Evolutionary conservation across 495 filamentous ascomycete species (phyloP).

Genomic region (Podospora sp.): DNA sequence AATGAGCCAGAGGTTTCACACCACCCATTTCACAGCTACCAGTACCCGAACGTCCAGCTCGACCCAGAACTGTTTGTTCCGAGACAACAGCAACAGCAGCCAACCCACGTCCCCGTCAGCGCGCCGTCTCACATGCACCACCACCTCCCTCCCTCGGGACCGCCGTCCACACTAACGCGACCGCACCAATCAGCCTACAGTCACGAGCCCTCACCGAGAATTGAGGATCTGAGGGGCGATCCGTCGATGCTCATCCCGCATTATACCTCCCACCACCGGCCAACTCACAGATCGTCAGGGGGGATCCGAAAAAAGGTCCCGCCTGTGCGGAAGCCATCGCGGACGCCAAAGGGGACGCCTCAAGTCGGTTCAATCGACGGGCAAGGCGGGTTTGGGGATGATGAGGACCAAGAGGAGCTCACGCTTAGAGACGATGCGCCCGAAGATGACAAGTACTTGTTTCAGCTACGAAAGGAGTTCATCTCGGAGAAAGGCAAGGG

Average conservation of each 20-base stretch:
- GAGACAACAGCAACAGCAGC: constrained; percentile 13
- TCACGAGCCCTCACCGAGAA: constrained; percentile 23
- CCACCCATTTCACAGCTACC: constrained; percentile 31
- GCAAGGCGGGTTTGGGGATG: background rate
- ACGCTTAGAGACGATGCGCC: constrained; percentile 46
- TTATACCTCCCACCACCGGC: background rate
- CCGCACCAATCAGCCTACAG: constrained; percentile 32
- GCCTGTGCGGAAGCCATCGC: constrained; percentile 26
- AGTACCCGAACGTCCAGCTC: constrained; percentile 24
- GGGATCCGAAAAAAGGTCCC: constrained; percentile 25
- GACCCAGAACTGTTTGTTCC: constrained; percentile 20
- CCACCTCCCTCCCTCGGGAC: constrained; percentile 28
- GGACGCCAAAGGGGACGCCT: constrained; percentile 29
- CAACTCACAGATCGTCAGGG: background rate
- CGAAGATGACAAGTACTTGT: constrained; percentile 49
- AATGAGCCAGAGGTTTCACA: constrained; percentile 32
- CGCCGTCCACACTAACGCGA: constrained; percentile 25
- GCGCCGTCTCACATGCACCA: constrained; percentile 30
- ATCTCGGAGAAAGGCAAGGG: constrained; percentile 53
- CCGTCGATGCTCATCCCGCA: constrained; percentile 27
- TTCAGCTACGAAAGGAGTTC: constrained; percentile 46
- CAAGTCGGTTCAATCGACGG: constrained; percentile 21
- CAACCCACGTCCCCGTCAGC: constrained; percentile 26
- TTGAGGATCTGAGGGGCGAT: constrained; percentile 36
- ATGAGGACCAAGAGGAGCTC: constrained; percentile 31